Base-by-base conservation (phyloP, 441 rosid genomes). In the Croton laevigatus region DNA sequence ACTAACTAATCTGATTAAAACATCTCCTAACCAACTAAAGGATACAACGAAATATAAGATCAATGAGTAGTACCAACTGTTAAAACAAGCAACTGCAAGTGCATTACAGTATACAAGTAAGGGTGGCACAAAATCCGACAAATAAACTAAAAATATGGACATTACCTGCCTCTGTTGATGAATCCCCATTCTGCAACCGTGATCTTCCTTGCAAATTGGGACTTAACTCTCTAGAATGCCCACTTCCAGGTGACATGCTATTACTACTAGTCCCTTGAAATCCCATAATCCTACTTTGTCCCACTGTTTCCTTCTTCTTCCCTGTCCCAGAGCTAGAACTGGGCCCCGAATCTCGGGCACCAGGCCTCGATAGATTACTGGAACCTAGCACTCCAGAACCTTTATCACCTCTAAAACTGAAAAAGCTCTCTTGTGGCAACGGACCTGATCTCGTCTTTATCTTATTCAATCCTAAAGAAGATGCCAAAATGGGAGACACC, bases 371-470 rank as follows among this genome's bases (percentile, higher is more conserved):
- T 68, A 92, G 78, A 62, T 90, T 90, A 76, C 99, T 94, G 8
- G 91, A 81, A 42, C 91, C 88, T 48, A 83, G 53, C 62, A 78
- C 74, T n/a, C 83, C 83, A 7, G 85, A 71, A 17, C 83, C 89
- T 42, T 84, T 86, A 62, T 89, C 96, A 16, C 85, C 93, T 62
- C 86, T 81, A 36, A 82, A 88, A 65, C 88, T 81, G n/a, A 87
- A 95, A 72, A 85, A 82, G 66, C 92, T 90, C 76, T 92, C 98
- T 73, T 86, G 91, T 0, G 95, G 96, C 89, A 95, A 81, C 7
- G 99, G 98, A 22, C 98, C 98, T 10, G 98, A 95, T 79, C 98
- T 80, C 46, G 99, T 95, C 84, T 95, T 95, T 58, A 95, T 95
- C 87, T 82, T 83, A 73, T 93, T 92, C 81, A 95, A 75, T 11